A percentile compares a stretch with the other conserved stretches of the same genome.
Conservation (phyloP, 2,329 filamentous ascomycete species). For the Raffaelea arxii region DNA sequence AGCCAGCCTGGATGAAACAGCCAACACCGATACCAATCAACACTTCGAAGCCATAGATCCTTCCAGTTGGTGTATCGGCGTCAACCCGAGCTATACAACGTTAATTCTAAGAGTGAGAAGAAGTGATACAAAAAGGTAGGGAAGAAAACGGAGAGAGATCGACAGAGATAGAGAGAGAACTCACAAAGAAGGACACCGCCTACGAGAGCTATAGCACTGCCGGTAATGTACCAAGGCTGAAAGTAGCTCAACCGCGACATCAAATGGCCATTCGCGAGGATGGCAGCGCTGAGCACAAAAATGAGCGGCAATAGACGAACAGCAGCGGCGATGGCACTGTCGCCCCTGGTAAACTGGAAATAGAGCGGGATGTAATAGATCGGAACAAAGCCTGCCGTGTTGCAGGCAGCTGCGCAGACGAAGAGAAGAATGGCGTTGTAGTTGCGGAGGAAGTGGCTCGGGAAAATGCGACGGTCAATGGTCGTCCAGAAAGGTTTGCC, state of each 20-base stretch:
- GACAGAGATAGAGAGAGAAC: too few species aligned
- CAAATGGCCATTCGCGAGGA: neutral
- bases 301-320: conserved; percentile 33
- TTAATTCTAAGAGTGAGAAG: neutral
- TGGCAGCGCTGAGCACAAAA: conserved; percentile 19
- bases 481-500: conserved; percentile 33
- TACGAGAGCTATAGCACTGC: neutral
- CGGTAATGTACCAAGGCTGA: neutral
- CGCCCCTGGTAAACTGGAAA: conserved; percentile 39
- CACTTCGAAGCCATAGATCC: neutral
- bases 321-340: conserved; percentile 28
- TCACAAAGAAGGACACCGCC: neutral
- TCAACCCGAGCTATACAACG: neutral
- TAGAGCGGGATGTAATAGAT: conserved; percentile 45
- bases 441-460: conserved; percentile 27
- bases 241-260: neutral
- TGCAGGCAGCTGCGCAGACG: conserved; percentile 25
- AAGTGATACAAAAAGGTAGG: neutral
- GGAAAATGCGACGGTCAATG: conserved; percentile 31
- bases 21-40: neutral
- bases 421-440: conserved; percentile 31
- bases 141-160: too few species aligned
- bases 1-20: neutral
- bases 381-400: conserved; percentile 26
- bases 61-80: neutral